Evolutionary conservation across 148 eudicot genomes (phyloP).

Genomic region (Talinum fruticosum): DNA sequence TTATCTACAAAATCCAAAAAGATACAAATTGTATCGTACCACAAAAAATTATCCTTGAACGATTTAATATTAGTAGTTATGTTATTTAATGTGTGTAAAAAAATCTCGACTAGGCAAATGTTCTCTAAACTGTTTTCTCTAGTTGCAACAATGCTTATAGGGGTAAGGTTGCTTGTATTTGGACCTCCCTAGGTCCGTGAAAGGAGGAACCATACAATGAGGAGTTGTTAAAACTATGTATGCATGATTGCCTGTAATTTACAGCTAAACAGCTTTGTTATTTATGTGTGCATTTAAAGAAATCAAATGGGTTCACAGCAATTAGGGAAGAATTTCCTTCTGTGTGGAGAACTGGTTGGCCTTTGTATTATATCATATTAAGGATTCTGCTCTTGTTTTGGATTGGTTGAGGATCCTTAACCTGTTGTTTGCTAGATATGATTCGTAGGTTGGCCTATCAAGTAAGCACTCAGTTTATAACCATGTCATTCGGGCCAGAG

Average conservation of each 20-base stretch:
- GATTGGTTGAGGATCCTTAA: constrained; percentile 30
- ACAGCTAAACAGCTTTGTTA: neutral
- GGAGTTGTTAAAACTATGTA: too few relatives aligned
- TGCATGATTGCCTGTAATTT: neutral
- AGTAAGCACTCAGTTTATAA: constrained; percentile 81
- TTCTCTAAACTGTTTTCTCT: too few relatives aligned
- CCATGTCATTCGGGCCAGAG: constrained; percentile 88
- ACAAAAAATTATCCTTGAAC: too few relatives aligned
- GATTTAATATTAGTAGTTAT: too few relatives aligned
- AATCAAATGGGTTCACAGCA: neutral
- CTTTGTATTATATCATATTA: neutral
- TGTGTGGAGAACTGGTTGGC: neutral
- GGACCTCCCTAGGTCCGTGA: too few relatives aligned
- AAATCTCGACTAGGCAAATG: too few relatives aligned
- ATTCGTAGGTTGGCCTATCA: constrained; percentile 91
- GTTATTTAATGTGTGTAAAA: too few relatives aligned
- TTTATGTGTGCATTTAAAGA: neutral
- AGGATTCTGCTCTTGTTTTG: neutral
- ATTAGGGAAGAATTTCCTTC: neutral
- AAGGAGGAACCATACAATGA: too few relatives aligned
- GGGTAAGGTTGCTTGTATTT: too few relatives aligned
- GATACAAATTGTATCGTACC: too few relatives aligned
- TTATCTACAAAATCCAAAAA: too few relatives aligned
- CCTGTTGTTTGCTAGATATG: constrained; percentile 57
- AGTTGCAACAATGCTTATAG: too few relatives aligned